These are phyloP conservation scores for Sicyos baderoa DNA, from an alignment of 306 rosid genomes.

Conservation along the genomic window DNA sequence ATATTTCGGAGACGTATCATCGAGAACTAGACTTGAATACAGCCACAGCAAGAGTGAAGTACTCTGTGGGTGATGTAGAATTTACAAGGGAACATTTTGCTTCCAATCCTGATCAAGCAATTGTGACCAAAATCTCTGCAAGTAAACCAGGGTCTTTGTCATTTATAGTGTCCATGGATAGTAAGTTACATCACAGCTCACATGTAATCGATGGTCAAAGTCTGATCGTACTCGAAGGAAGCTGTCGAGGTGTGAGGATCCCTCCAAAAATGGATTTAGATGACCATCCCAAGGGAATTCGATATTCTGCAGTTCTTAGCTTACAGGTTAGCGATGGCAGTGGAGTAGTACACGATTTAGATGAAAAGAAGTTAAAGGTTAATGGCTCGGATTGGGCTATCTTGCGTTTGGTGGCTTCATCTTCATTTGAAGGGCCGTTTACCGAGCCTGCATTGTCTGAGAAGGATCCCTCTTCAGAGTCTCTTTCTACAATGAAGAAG, in stretches of 20 bases:
- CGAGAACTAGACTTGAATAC: constrained; percentile 75
- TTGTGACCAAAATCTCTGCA: constrained; percentile 56
- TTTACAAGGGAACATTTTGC: constrained; percentile 77
- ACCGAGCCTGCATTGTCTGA: constrained; percentile 59
- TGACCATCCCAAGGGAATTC: constrained; percentile 60
- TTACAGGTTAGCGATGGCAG: constrained; percentile 52
- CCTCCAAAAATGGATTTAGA: constrained; percentile 32
- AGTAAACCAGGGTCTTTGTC: constrained; percentile 65
- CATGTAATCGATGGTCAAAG: constrained; percentile 35
- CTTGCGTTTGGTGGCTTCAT: constrained; percentile 60
- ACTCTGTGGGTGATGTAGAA: constrained; percentile 62
- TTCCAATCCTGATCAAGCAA: constrained; percentile 69
- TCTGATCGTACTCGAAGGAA: constrained; percentile 61
- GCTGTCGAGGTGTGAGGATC: constrained; percentile 52
- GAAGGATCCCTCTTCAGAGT: constrained; percentile 66
- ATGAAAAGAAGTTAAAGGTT: constrained; percentile 52
- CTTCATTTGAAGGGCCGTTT: constrained; percentile 79
- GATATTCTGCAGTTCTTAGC: constrained; percentile 70
- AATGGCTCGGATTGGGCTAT: constrained; percentile 75
- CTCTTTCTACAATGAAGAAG: constrained; percentile 39
- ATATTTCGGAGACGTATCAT: constrained; percentile 46
- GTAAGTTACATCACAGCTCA: constrained; percentile 56
- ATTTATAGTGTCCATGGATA: constrained; percentile 57
- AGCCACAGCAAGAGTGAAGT: constrained; percentile 60
- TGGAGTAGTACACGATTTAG: constrained; percentile 56